These are phyloP conservation scores for Rhynchosporium agropyri DNA, from an alignment of 2,329 filamentous ascomycete genomes.

Conservation along the genomic window DNA sequence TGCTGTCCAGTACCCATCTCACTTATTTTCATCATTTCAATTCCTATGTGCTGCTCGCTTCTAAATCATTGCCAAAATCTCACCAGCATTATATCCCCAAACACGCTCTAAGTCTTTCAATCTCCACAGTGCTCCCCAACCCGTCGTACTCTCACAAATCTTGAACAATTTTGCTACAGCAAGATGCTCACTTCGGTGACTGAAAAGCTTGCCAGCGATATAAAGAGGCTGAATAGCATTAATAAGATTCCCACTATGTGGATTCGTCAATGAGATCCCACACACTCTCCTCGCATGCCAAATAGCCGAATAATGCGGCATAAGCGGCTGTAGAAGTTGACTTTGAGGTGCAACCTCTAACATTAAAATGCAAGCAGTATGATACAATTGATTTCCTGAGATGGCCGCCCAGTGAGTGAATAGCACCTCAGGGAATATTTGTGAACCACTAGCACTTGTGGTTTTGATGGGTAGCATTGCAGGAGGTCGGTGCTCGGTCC, in stretches of 20 bases:
- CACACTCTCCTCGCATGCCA: constrained; percentile 60
- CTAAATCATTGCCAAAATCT: neutral
- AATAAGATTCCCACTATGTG: constrained; percentile 57
- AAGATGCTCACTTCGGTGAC: constrained; percentile 50
- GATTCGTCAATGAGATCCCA: constrained; percentile 58
- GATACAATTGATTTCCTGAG: constrained; percentile 59
- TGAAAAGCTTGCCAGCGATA: constrained; percentile 57
- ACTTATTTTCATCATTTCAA: too few relatives aligned
- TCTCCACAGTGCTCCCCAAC: constrained; percentile 58
- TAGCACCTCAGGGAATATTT: constrained; percentile 44
- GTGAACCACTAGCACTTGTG: neutral
- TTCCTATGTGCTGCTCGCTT: neutral
- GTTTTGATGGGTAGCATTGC: constrained; percentile 44
- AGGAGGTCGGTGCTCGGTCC: constrained; percentile 50
- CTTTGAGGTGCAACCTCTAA: constrained; percentile 48
- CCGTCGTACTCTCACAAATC: constrained; percentile 54
- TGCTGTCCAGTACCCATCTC: too few relatives aligned
- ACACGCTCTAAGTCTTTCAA: constrained; percentile 51
- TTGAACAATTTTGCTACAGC: constrained; percentile 49
- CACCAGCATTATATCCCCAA: constrained; percentile 30
- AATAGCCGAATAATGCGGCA: constrained; percentile 44
- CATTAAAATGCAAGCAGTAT: constrained; percentile 57
- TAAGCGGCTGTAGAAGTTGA: constrained; percentile 43
- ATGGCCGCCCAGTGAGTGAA: constrained; percentile 58
- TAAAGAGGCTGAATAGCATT: constrained; percentile 61